Conservation (phyloP, 768 basidiomycete species). For the Leccinum rimulosum region DNA sequence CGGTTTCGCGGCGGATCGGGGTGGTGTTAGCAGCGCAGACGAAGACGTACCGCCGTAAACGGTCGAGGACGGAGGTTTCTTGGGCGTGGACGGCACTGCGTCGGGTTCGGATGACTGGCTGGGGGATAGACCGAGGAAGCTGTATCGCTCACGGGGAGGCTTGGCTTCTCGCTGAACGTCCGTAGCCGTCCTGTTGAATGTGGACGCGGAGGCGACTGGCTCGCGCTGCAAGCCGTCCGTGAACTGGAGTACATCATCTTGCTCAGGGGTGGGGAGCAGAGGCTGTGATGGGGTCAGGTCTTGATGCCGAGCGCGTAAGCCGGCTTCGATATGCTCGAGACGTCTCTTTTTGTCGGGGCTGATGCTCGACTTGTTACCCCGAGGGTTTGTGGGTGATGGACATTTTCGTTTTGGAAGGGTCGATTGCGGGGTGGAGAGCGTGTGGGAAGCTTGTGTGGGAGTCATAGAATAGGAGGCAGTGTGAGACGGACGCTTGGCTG, state of each 20-base stretch:
- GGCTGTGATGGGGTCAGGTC: background rate
- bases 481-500: background rate
- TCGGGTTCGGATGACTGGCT: slow-evolving; percentile 10
- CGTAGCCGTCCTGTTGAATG: background rate
- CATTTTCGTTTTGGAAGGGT: slow-evolving; percentile 9
- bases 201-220: background rate
- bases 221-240: slow-evolving; percentile 6
- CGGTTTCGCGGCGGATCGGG: slow-evolving; percentile 12
- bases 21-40: slow-evolving; percentile 21
- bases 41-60: background rate
- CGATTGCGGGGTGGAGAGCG: background rate
- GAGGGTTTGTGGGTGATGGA: background rate
- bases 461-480: background rate
- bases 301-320: slow-evolving; percentile 4
- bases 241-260: slow-evolving; percentile 15
- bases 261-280: background rate
- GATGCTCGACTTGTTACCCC: background rate
- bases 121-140: slow-evolving; percentile 21
- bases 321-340: slow-evolving; percentile 10
- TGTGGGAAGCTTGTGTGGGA: background rate
- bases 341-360: slow-evolving; percentile 2
- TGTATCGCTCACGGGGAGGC: slow-evolving; percentile 6
- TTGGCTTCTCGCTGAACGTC: background rate
- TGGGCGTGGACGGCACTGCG: slow-evolving; percentile 16
- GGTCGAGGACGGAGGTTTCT: slow-evolving; percentile 3